These are phyloP conservation scores for Trichoderma virens DNA, from an alignment of 495 filamentous ascomycete genomes.

Conservation along the genomic window DNA sequence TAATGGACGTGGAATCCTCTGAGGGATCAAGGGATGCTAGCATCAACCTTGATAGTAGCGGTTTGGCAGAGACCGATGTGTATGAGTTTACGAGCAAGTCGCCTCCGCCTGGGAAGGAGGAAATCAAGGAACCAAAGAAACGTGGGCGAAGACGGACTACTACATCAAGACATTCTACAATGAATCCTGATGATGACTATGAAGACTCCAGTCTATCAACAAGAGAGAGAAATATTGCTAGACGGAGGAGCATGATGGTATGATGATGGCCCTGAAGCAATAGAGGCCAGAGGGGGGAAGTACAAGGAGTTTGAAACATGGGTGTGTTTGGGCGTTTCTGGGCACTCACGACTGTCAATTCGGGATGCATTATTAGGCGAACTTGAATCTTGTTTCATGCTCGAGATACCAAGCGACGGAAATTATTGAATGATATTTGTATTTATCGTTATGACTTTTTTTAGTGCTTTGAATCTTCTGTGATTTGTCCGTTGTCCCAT, in stretches of 20 bases:
- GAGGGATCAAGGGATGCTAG: background rate
- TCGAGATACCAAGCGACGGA: slow-evolving; percentile 10
- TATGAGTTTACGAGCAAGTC: slow-evolving; percentile 33
- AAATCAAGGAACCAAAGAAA: slow-evolving; percentile 14
- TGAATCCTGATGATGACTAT: slow-evolving; percentile 18
- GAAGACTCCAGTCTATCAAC: background rate
- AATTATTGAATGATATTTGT: slow-evolving; percentile 7
- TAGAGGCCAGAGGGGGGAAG: background rate
- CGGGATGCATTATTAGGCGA: background rate
- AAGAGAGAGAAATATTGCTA: slow-evolving; percentile 16
- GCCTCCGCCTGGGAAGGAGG: slow-evolving; percentile 11
- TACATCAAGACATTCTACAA: slow-evolving; percentile 20
- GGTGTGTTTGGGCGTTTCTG: slow-evolving; percentile 4
- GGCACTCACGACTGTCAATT: background rate
- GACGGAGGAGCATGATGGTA: slow-evolving; percentile 51
- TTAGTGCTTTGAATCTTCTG: slow-evolving; percentile 15
- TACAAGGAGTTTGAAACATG: background rate
- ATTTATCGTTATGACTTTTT: slow-evolving; percentile 11
- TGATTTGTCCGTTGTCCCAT: background rate
- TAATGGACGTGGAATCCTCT: background rate
- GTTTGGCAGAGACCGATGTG: slow-evolving; percentile 17
- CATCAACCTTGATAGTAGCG: slow-evolving; percentile 6
- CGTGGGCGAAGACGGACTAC: slow-evolving; percentile 11
- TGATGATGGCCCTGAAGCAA: slow-evolving; percentile 23
- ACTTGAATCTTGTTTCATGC: background rate